A percentile compares a stretch with the other conserved stretches of the same genome.
Evolutionary conservation across 2,329 filamentous ascomycete species (phyloP).

Genomic region (Nothopassalora personata): DNA sequence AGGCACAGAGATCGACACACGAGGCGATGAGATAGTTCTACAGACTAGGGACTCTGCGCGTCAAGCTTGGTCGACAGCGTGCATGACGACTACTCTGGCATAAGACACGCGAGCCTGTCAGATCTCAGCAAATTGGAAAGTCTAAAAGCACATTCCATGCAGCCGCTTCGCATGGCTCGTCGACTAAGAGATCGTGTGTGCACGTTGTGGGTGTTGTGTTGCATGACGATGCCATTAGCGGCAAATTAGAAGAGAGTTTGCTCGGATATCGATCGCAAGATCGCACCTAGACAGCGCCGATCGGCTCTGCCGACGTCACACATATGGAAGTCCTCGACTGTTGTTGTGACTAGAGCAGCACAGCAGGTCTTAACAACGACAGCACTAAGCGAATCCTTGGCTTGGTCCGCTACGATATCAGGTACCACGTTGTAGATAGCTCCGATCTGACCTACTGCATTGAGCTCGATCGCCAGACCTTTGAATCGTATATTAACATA

Average conservation of each 20-base stretch:
- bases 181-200: neutral
- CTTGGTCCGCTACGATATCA: too few species aligned
- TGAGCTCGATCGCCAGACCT: too few species aligned
- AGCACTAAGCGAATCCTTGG: too few species aligned
- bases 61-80: conserved; percentile 3
- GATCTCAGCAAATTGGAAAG: neutral
- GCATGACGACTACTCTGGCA: neutral
- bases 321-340: too few species aligned
- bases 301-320: too few species aligned
- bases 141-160: neutral
- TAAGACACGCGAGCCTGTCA: neutral
- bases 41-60: conserved; percentile 6
- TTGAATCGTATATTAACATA: too few species aligned
- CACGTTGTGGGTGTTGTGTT: neutral
- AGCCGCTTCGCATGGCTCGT: neutral
- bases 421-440: too few species aligned
- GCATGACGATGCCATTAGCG: neutral
- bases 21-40: conserved; percentile 9
- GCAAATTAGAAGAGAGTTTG: neutral
- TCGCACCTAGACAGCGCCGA: neutral
- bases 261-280: too few species aligned
- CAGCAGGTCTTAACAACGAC: too few species aligned
- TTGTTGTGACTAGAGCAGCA: too few species aligned
- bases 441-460: too few species aligned
- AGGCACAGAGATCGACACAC: conserved; percentile 17